These are phyloP conservation scores for Metschnikowia lochheadii DNA, from an alignment of 805 yeast species.

Conservation along the genomic window DNA sequence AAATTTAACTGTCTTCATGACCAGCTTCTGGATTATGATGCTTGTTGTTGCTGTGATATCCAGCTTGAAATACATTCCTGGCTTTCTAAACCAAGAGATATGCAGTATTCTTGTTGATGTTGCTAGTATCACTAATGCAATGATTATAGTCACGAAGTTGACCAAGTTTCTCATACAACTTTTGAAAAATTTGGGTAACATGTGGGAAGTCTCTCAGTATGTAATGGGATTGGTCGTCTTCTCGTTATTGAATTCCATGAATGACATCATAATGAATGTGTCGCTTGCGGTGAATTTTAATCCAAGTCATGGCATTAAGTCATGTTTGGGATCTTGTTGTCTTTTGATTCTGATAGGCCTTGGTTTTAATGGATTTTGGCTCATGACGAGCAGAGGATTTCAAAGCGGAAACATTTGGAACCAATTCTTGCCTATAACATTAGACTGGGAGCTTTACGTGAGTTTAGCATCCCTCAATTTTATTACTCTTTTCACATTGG, in stretches of 20 bases:
- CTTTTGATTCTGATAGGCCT: conserved; percentile 47
- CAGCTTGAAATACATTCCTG: neutral
- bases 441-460: conserved; percentile 21
- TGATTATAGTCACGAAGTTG: conserved; percentile 25
- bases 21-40: neutral
- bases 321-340: conserved; percentile 54
- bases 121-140: conserved; percentile 23
- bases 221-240: conserved; percentile 46
- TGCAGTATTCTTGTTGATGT: conserved; percentile 3
- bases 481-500: conserved; percentile 20
- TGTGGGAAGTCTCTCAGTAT: conserved; percentile 44
- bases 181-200: conserved; percentile 42
- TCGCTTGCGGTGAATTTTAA: conserved; percentile 40
- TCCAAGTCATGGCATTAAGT: conserved; percentile 42
- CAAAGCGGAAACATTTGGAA: conserved; percentile 1
- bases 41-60: conserved; percentile 1
- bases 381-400: conserved; percentile 17
- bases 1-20: conserved; percentile 4
- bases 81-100: conserved; percentile 10
- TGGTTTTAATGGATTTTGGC: conserved; percentile 42
- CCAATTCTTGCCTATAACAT: conserved; percentile 17
- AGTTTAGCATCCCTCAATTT: conserved; percentile 26
- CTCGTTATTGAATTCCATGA: conserved; percentile 49
- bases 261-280: conserved; percentile 48
- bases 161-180: conserved; percentile 24